Percentiles rank a stretch among this genome's conserved stretches.
These are phyloP conservation scores for Dothistroma pini DNA, from an alignment of 2,329 filamentous ascomycete genomes.

Conservation along the genomic window DNA sequence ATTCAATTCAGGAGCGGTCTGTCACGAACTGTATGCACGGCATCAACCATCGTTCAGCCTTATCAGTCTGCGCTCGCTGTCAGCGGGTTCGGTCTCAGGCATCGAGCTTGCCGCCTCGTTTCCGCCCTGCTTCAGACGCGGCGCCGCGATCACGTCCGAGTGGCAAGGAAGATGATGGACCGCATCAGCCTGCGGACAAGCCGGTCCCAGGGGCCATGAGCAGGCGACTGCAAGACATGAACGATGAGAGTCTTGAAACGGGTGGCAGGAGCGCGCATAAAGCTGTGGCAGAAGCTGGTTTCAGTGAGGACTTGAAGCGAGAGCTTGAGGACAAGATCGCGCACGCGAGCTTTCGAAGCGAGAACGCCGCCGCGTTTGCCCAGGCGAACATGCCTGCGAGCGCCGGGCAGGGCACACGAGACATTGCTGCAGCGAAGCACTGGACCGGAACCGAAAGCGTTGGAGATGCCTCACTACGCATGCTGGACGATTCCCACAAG, in stretches of 20 bases:
- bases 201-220: constrained; percentile 55
- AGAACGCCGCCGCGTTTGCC: constrained; percentile 51
- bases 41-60: constrained; percentile 12
- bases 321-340: constrained; percentile 58
- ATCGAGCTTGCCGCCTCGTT: constrained; percentile 3
- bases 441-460: constrained; percentile 77
- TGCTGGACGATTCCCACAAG: constrained; percentile 64
- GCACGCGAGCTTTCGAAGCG: constrained; percentile 51
- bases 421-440: constrained; percentile 62
- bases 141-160: constrained; percentile 18
- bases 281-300: constrained; percentile 59
- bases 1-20: background rate
- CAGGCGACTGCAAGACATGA: constrained; percentile 56
- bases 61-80: constrained; percentile 40
- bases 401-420: constrained; percentile 65
- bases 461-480: constrained; percentile 74
- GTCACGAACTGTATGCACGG: constrained; percentile 26
- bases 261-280: constrained; percentile 54
- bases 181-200: constrained; percentile 16
- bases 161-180: constrained; percentile 16
- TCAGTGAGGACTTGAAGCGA: constrained; percentile 58
- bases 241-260: constrained; percentile 54
- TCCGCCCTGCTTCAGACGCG: constrained; percentile 19
- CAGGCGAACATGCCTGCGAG: constrained; percentile 53
- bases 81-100: constrained; percentile 33